These are phyloP conservation scores for Papiliotrema nemorosa DNA, from an alignment of 1,284 basidiomycete genomes.

Conservation along the genomic window DNA sequence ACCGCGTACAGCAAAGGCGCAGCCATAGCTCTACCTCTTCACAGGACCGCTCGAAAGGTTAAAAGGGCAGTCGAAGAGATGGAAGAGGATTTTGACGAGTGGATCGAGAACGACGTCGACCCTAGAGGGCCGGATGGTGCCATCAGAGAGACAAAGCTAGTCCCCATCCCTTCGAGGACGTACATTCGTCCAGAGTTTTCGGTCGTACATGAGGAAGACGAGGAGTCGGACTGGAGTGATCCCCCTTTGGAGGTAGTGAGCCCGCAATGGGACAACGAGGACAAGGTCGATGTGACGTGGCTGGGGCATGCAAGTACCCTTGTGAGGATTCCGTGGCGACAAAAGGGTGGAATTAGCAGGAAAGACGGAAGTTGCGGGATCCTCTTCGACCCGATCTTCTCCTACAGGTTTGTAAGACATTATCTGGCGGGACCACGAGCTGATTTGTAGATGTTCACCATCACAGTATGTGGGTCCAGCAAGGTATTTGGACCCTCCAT, in stretches of 20 bases:
- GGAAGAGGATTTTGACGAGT: constrained; percentile 5
- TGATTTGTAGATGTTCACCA: constrained; percentile 38
- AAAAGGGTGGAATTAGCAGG: constrained; percentile 4
- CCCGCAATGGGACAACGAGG: constrained; percentile 33
- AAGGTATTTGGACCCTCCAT: constrained; percentile 42
- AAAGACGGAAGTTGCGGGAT: constrained; percentile 34
- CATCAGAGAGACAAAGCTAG: constrained; percentile 4
- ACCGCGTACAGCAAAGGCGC: constrained; percentile 43
- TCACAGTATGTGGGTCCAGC: constrained; percentile 46
- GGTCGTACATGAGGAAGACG: constrained; percentile 29
- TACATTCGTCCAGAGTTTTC: constrained; percentile 36
- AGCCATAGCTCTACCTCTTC: constrained; percentile 31
- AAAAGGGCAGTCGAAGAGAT: constrained; percentile 15
- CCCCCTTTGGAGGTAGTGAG: constrained; percentile 37
- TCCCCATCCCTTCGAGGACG: constrained; percentile 10
- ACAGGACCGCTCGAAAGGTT: constrained; percentile 1
- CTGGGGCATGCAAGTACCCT: constrained; percentile 46
- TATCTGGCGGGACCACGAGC: too few species aligned
- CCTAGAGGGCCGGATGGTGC: constrained; percentile 8
- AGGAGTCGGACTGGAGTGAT: constrained; percentile 45
- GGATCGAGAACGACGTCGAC: constrained; percentile 8
- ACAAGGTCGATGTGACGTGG: constrained; percentile 42
- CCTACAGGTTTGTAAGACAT: constrained; percentile 31
- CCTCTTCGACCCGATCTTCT: constrained; percentile 49
- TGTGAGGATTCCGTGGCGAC: constrained; percentile 41